Percentiles rank a stretch among this genome's conserved stretches.
phyloP scores from a whole-genome alignment of 2,329 filamentous ascomycete species.

The Ophiostoma ulmi region DNA sequence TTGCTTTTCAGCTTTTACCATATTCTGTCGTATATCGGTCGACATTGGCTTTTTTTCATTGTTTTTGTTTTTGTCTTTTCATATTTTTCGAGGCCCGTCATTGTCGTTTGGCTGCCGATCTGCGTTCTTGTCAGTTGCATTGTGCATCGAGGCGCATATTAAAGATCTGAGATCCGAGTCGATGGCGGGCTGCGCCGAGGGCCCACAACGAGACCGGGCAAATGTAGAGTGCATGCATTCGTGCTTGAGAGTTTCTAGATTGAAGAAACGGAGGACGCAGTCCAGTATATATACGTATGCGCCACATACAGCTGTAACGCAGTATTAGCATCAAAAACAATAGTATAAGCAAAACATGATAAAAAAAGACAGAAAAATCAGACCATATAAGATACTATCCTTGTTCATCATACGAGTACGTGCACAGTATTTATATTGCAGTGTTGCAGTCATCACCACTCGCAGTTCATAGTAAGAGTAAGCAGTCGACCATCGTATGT shows the following conservation, averaged over 20 bases:
- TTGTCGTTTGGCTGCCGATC: not conserved
- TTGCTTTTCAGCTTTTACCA: conserved; percentile 8
- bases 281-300: not conserved
- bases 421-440: not conserved
- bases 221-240: not conserved
- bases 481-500: not conserved
- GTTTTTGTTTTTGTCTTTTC: not conserved
- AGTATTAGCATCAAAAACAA: conserved; percentile 10
- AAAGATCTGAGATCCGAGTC: not conserved
- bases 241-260: not conserved
- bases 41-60: not conserved
- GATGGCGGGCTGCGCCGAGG: not conserved
- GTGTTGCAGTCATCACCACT: not conserved
- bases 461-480: not conserved
- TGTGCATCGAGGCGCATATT: not conserved
- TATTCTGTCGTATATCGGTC: conserved; percentile 9
- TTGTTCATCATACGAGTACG: not conserved
- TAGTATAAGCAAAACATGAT: conserved; percentile 17
- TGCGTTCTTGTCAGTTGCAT: not conserved
- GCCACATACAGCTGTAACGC: not conserved
- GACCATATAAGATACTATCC: conserved; percentile 15
- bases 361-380: conserved; percentile 21
- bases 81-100: not conserved
- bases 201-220: not conserved
- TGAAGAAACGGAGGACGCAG: not conserved